Conservation (phyloP, 352 stramenopile species). For the Globisporangium paroecandrum region DNA sequence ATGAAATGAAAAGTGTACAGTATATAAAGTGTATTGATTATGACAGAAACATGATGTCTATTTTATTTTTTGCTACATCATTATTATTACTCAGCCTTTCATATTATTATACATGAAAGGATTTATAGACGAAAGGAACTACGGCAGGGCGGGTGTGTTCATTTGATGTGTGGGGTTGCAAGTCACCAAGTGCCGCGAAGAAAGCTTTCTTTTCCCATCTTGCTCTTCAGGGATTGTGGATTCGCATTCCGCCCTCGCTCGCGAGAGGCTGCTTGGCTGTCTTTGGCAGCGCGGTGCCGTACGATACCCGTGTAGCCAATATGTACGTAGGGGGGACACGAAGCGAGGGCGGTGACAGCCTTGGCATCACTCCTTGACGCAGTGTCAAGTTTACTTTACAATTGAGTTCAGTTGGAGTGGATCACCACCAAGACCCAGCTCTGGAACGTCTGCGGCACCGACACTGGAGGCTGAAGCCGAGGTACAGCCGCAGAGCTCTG, state of each 20-base stretch:
- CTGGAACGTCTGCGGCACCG: too few relatives aligned
- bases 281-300: not conserved
- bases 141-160: not conserved
- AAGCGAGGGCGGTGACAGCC: not conserved
- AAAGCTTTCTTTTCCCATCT: not conserved
- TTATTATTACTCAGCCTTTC: too few relatives aligned
- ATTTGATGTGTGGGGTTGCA: not conserved
- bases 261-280: not conserved
- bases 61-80: too few relatives aligned
- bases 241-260: not conserved
- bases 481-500: too few relatives aligned
- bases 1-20: not conserved
- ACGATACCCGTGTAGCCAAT: too few relatives aligned
- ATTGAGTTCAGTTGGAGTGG: too few relatives aligned
- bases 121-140: not conserved
- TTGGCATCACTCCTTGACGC: not conserved
- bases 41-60: not conserved
- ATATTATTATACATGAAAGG: not conserved
- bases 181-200: not conserved
- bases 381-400: not conserved
- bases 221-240: not conserved
- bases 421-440: too few relatives aligned
- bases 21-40: not conserved
- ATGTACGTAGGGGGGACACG: not conserved
- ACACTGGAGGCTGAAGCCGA: too few relatives aligned